phyloP scores from a whole-genome alignment of 345 rosid genomes.

The Eutrema japonicum region DNA sequence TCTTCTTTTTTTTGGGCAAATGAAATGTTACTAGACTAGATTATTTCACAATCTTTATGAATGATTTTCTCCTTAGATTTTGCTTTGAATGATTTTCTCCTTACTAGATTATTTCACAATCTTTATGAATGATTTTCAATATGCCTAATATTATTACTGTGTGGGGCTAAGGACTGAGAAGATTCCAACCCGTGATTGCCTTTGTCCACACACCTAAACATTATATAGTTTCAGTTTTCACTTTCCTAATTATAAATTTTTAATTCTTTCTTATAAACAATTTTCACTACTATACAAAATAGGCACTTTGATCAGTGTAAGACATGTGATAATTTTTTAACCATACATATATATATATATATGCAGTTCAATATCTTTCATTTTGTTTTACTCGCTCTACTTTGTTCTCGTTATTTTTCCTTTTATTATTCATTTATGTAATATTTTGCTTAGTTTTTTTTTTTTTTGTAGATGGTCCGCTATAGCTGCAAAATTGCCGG shows the following conservation, averaged over 20 bases:
- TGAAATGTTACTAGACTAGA: slow-evolving; percentile 7
- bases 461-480: slow-evolving; percentile 51
- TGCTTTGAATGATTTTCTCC: not conserved
- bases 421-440: not conserved
- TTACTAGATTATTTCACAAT: not conserved
- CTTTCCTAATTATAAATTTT: slow-evolving; percentile 11
- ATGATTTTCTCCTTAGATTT: not conserved
- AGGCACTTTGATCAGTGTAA: slow-evolving; percentile 41
- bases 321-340: slow-evolving; percentile 35
- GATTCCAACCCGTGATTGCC: slow-evolving; percentile 48
- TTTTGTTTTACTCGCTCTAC: slow-evolving; percentile 21
- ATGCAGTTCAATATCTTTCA: slow-evolving; percentile 9
- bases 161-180: slow-evolving; percentile 35
- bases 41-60: slow-evolving; percentile 15
- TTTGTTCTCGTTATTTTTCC: not conserved
- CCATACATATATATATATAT: not conserved
- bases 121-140: slow-evolving; percentile 14
- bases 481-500: slow-evolving; percentile 57
- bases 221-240: slow-evolving; percentile 3
- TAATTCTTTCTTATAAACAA: not conserved
- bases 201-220: slow-evolving; percentile 34
- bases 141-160: slow-evolving; percentile 5
- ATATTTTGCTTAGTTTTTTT: not conserved
- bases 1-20: not conserved
- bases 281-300: slow-evolving; percentile 35